A percentile compares a stretch with the other conserved stretches of the same genome.
phyloP scores from a whole-genome alignment of 805 yeast genomes.

The Ogataea allantospora region DNA sequence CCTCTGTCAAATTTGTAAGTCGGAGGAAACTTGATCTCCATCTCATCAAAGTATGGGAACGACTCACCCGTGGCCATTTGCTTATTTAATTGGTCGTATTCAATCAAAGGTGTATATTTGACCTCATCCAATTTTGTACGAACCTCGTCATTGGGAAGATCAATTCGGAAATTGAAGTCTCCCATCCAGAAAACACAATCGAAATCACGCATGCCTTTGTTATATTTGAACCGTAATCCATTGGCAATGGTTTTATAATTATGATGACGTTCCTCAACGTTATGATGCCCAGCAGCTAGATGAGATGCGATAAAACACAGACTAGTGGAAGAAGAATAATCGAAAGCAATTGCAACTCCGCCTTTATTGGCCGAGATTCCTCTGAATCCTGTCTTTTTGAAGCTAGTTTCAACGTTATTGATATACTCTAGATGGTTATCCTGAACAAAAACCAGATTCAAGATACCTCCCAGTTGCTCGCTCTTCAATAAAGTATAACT shows the following conservation, averaged over 20 bases:
- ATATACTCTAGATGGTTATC: constrained; percentile 51
- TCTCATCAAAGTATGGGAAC: constrained; percentile 79
- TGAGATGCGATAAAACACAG: constrained; percentile 84
- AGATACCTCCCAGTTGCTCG: constrained; percentile 84
- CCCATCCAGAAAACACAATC: constrained; percentile 90
- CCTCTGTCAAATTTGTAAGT: constrained; percentile 94
- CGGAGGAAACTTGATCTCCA: constrained; percentile 78
- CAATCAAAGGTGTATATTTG: constrained; percentile 42
- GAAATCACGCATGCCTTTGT: constrained; percentile 64
- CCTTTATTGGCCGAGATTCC: constrained; percentile 76
- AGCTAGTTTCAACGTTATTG: constrained; percentile 63
- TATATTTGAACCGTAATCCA: constrained; percentile 62
- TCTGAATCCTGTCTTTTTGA: constrained; percentile 90
- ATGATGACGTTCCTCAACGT: constrained; percentile 78
- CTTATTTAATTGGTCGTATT: constrained; percentile 71
- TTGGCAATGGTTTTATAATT: constrained; percentile 79
- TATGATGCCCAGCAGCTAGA: constrained; percentile 88
- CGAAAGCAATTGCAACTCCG: constrained; percentile 55
- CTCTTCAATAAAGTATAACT: constrained; percentile 55
- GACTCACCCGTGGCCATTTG: constrained; percentile 77
- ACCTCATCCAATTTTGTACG: constrained; percentile 35
- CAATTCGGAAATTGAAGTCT: constrained; percentile 85
- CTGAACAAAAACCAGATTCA: constrained; percentile 65
- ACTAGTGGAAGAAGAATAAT: constrained; percentile 52
- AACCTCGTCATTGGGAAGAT: constrained; percentile 68